These are phyloP conservation scores for Globisporangium echinulatum DNA, from an alignment of 352 stramenopile species.

Conservation along the genomic window DNA sequence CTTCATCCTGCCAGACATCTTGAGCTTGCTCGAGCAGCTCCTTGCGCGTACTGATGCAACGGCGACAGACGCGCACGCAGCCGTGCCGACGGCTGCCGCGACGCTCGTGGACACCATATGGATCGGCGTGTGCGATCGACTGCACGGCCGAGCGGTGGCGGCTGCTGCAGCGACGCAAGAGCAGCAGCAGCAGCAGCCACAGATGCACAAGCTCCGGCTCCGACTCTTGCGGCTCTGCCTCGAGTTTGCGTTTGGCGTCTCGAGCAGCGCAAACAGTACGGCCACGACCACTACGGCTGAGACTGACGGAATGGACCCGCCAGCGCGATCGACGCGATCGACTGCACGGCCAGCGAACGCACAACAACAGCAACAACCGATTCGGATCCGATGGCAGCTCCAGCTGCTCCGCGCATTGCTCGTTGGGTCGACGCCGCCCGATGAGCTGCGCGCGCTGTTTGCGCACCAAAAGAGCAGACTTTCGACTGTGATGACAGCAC, in stretches of 20 bases:
- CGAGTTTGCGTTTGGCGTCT: constrained; percentile 47
- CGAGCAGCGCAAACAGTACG: constrained; percentile 5
- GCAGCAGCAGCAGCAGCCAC: background rate
- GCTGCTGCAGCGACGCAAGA: background rate
- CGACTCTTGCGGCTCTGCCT: constrained; percentile 40
- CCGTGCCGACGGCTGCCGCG: background rate
- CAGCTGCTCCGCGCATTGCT: constrained; percentile 33
- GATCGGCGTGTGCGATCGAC: constrained; percentile 36
- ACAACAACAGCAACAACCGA: background rate
- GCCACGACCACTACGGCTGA: background rate
- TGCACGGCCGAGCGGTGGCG: constrained; percentile 8
- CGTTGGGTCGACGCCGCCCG: constrained; percentile 6
- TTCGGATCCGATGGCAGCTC: constrained; percentile 44
- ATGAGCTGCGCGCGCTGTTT: constrained; percentile 25
- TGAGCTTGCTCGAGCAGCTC: constrained; percentile 27
- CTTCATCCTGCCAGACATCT: constrained; percentile 44
- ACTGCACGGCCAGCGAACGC: no score
- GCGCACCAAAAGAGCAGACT: constrained; percentile 48
- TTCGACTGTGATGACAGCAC: constrained; percentile 11
- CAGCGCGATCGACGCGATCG: no score
- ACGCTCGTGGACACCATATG: constrained; percentile 22
- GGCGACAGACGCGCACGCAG: background rate
- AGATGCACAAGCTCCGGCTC: constrained; percentile 24
- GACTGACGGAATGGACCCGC: background rate
- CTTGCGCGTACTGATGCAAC: constrained; percentile 17